phyloP scores from a whole-genome alignment of 2,329 filamentous ascomycete species.

The Xylariaceae sp. region DNA sequence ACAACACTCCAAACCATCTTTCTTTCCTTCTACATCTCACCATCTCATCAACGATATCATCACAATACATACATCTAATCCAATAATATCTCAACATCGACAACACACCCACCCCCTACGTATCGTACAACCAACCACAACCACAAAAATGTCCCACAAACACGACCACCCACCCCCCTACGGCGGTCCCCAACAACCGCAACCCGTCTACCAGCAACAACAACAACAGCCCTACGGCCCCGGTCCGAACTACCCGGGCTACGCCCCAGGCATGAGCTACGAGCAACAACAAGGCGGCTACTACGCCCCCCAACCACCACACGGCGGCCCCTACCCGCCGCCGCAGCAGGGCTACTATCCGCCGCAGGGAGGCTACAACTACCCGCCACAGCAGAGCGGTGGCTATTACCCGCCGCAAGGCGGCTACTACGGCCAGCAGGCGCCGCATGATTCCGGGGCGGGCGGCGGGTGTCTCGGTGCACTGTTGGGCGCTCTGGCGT shows the following conservation, averaged over 20 bases:
- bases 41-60: not conserved
- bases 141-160: slow-evolving; percentile 40
- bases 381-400: slow-evolving; percentile 31
- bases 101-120: too few species aligned
- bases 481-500: slow-evolving; percentile 47
- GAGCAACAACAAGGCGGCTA: slow-evolving; percentile 33
- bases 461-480: slow-evolving; percentile 38
- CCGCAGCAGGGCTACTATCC: slow-evolving; percentile 24
- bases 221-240: slow-evolving; percentile 13
- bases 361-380: slow-evolving; percentile 22
- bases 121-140: not conserved
- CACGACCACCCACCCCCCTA: slow-evolving; percentile 48
- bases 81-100: not conserved
- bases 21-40: not conserved
- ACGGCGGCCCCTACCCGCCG: slow-evolving; percentile 21
- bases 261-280: slow-evolving; percentile 41
- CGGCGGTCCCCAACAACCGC: slow-evolving; percentile 40
- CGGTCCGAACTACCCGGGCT: slow-evolving; percentile 34
- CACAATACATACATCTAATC: not conserved
- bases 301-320: slow-evolving; percentile 19
- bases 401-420: slow-evolving; percentile 33
- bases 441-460: slow-evolving; percentile 10
- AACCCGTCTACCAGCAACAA: slow-evolving; percentile 37
- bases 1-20: not conserved
- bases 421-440: slow-evolving; percentile 33